Evolutionary conservation across 192 early-diverging fungal species (phyloP).

Genomic region (Coemansia biformis): DNA sequence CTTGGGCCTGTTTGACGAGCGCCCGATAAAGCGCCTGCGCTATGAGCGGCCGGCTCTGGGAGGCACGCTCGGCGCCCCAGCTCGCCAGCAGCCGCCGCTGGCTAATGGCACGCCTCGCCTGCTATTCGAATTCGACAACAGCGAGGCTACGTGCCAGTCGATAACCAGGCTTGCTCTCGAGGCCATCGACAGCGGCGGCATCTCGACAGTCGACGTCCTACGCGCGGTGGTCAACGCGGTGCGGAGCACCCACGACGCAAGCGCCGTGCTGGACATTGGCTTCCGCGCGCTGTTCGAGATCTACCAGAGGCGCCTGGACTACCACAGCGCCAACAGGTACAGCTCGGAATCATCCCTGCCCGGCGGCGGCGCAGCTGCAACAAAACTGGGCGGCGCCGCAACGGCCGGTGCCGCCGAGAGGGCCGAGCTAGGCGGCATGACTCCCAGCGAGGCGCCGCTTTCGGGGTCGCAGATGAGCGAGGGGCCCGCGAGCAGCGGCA

Average conservation of each 20-base stretch:
- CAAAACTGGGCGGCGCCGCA: too few relatives aligned
- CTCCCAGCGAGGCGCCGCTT: too few relatives aligned
- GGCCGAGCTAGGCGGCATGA: too few relatives aligned
- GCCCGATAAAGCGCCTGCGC: constrained; percentile 40
- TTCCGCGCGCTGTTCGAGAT: constrained; percentile 47
- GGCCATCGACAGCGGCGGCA: constrained; percentile 13
- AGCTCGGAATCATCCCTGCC: not conserved
- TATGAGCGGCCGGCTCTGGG: too few relatives aligned
- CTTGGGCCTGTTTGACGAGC: constrained; percentile 46
- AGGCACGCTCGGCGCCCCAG: not conserved
- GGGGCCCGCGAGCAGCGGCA: too few relatives aligned
- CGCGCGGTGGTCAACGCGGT: constrained; percentile 40
- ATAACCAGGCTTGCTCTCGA: constrained; percentile 22
- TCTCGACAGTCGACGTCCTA: constrained; percentile 21
- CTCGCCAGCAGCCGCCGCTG: too few relatives aligned
- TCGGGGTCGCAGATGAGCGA: too few relatives aligned
- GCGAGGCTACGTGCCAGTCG: constrained; percentile 27
- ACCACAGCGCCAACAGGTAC: constrained; percentile 44
- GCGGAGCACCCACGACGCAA: constrained; percentile 40
- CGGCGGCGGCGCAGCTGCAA: not conserved
- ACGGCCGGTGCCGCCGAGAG: too few relatives aligned
- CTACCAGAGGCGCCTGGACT: constrained; percentile 30
- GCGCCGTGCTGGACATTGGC: constrained; percentile 41
- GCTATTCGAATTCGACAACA: constrained; percentile 45
- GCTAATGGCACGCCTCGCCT: too few relatives aligned